phyloP scores from a whole-genome alignment of 257 asterid genomes.

The Lycium barbarum region DNA sequence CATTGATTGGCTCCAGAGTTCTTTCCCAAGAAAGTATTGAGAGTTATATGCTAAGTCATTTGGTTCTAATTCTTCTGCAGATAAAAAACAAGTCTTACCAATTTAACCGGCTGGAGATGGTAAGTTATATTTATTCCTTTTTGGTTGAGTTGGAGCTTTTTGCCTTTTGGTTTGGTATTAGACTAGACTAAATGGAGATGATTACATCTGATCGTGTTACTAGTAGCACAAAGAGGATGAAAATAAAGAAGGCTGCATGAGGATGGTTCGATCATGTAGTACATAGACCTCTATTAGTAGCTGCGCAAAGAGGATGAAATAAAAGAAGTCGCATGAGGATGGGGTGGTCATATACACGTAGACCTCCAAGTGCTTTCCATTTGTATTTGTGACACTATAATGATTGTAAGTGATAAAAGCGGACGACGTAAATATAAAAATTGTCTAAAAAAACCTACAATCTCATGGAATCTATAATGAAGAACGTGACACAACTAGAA shows the following conservation, averaged over 20 bases:
- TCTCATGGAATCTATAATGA: neutral
- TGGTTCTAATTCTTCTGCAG: constrained; percentile 9
- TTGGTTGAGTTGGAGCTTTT: neutral
- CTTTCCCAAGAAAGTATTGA: neutral
- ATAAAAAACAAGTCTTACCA: neutral
- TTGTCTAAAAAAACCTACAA: neutral
- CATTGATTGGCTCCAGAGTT: neutral
- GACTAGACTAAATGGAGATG: constrained; percentile 8
- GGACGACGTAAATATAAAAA: neutral
- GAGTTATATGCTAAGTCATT: neutral
- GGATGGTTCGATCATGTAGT: neutral
- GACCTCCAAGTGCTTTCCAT: neutral
- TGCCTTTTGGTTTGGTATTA: constrained; percentile 18
- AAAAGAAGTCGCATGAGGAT: constrained; percentile 1
- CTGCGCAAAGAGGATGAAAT: neutral
- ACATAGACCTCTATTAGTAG: neutral
- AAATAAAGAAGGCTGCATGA: neutral
- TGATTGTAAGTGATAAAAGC: neutral
- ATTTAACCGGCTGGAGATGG: neutral
- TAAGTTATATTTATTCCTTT: neutral
- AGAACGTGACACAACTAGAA: neutral
- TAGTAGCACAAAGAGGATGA: constrained; percentile 34
- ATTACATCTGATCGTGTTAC: neutral
- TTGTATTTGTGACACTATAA: constrained; percentile 12
- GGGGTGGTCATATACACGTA: neutral